Conservation (phyloP, 495 filamentous ascomycete genomes). For the Elaphomyces granulatus region DNA sequence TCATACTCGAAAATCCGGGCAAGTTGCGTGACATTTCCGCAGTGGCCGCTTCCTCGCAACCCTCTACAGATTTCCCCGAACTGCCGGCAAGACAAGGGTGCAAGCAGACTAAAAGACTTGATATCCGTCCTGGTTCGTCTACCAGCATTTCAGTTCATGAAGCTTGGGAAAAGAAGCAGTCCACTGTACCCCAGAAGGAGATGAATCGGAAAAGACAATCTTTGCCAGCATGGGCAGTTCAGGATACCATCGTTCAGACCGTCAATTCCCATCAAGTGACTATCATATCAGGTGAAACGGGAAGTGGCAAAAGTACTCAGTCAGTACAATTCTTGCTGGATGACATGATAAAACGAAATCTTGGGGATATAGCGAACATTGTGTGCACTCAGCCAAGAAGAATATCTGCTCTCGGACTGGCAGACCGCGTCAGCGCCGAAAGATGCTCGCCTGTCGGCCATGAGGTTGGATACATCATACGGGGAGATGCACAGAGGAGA, state of each 20-base stretch:
- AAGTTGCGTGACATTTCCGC: slow-evolving; percentile 67
- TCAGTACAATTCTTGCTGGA: slow-evolving; percentile 93
- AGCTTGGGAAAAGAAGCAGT: slow-evolving; percentile 42
- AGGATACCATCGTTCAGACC: slow-evolving; percentile 56
- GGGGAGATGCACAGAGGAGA: slow-evolving; percentile 68
- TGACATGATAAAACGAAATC: slow-evolving; percentile 62
- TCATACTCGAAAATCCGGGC: slow-evolving; percentile 69
- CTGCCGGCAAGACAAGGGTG: slow-evolving; percentile 33
- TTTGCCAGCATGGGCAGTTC: slow-evolving; percentile 79
- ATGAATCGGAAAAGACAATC: slow-evolving; percentile 55
- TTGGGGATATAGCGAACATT: slow-evolving; percentile 74
- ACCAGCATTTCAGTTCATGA: slow-evolving; percentile 30
- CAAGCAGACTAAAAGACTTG: not conserved
- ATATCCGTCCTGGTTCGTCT: not conserved
- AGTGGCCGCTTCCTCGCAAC: slow-evolving; percentile 26
- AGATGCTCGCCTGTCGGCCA: slow-evolving; percentile 67
- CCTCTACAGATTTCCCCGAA: slow-evolving; percentile 10
- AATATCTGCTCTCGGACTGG: slow-evolving; percentile 87
- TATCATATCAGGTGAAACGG: slow-evolving; percentile 94
- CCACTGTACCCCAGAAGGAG: slow-evolving; percentile 43
- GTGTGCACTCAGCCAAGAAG: slow-evolving; percentile 90
- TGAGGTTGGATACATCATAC: slow-evolving; percentile 89
- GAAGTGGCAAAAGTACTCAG: slow-evolving; percentile 93
- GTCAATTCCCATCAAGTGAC: slow-evolving; percentile 69
- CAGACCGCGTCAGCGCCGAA: slow-evolving; percentile 88